A percentile compares a stretch with the other conserved stretches of the same genome.
These are phyloP conservation scores for Starmerella geochares DNA, from an alignment of 805 yeast species.

Conservation along the genomic window DNA sequence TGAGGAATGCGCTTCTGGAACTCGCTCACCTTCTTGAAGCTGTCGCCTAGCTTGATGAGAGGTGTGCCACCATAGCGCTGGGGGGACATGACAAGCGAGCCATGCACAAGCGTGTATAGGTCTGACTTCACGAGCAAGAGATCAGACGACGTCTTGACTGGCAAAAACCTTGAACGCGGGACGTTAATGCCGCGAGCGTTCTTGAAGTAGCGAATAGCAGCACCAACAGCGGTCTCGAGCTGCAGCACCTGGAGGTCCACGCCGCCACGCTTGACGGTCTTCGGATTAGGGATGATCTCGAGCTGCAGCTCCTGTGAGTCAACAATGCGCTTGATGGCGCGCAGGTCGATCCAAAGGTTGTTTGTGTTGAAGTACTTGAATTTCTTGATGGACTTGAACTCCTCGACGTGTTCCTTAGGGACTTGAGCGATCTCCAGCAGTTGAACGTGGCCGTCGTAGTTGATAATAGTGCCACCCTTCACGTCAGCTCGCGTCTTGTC, in stretches of 20 bases:
- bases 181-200: conserved; percentile 97
- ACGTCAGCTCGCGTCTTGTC: conserved; percentile 99
- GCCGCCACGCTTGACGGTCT: conserved; percentile 68
- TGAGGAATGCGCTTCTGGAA: conserved; percentile 85
- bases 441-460: conserved; percentile 89
- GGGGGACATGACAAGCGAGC: conserved; percentile 75
- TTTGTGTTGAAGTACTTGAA: conserved; percentile 97
- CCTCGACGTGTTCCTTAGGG: conserved; percentile 96
- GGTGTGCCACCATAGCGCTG: conserved; percentile 87
- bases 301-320: conserved; percentile 70
- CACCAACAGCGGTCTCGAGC: conserved; percentile 98
- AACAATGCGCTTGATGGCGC: conserved; percentile 85
- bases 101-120: conserved; percentile 80
- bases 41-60: conserved; percentile 89
- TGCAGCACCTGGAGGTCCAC: conserved; percentile 78
- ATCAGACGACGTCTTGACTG: conserved; percentile 96
- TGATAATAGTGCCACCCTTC: conserved; percentile 96
- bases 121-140: conserved; percentile 90
- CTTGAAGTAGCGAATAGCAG: conserved; percentile 90
- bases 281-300: conserved; percentile 93
- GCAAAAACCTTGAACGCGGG: conserved; percentile 94
- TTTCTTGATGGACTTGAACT: conserved; percentile 93
- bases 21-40: conserved; percentile 87
- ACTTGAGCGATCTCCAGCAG: conserved; percentile 96
- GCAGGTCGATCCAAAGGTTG: conserved; percentile 92